Conservation (phyloP, 495 filamentous ascomycete genomes). For the Ascobolus immersus region DNA sequence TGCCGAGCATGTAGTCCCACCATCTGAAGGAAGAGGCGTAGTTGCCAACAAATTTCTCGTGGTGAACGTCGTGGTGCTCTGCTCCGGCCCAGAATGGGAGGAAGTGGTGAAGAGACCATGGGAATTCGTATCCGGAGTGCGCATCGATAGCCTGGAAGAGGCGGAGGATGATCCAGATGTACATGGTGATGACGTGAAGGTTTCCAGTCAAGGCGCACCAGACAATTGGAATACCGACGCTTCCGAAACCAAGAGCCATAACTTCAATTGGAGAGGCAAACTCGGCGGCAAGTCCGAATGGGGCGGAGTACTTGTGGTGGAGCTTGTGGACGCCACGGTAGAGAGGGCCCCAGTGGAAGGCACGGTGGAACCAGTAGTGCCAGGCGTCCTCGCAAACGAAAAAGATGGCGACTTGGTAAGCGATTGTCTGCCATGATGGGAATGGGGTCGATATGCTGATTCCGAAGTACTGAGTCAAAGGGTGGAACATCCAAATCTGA, state of each 20-base stretch:
- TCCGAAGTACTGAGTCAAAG: slow-evolving; percentile 83
- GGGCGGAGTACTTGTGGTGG: slow-evolving; percentile 92
- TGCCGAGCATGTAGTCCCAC: slow-evolving; percentile 92
- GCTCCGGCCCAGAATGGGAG: slow-evolving; percentile 96
- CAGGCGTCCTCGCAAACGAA: slow-evolving; percentile 91
- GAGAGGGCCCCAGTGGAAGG: slow-evolving; percentile 79
- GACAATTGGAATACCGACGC: slow-evolving; percentile 56
- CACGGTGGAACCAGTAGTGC: slow-evolving; percentile 95
- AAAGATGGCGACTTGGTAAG: slow-evolving; percentile 75
- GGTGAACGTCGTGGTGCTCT: slow-evolving; percentile 85
- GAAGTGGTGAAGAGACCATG: slow-evolving; percentile 85
- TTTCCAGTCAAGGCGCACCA: slow-evolving; percentile 66
- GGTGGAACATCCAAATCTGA: slow-evolving; percentile 98
- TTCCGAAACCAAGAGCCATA: slow-evolving; percentile 87
- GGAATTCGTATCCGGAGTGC: slow-evolving; percentile 92
- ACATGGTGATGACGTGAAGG: slow-evolving; percentile 91
- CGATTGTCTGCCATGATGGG: slow-evolving; percentile 59
- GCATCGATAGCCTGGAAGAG: slow-evolving; percentile 96
- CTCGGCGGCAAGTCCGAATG: slow-evolving; percentile 87
- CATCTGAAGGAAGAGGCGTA: slow-evolving; percentile 94
- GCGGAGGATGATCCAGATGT: slow-evolving; percentile 78
- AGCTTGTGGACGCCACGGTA: slow-evolving; percentile 96
- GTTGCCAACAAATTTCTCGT: slow-evolving; percentile 94
- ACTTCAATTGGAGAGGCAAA: slow-evolving; percentile 96
- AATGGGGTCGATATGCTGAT: slow-evolving; percentile 76